These are phyloP conservation scores for Fusarium subtropicale DNA, from an alignment of 2,329 filamentous ascomycete species.

Conservation along the genomic window DNA sequence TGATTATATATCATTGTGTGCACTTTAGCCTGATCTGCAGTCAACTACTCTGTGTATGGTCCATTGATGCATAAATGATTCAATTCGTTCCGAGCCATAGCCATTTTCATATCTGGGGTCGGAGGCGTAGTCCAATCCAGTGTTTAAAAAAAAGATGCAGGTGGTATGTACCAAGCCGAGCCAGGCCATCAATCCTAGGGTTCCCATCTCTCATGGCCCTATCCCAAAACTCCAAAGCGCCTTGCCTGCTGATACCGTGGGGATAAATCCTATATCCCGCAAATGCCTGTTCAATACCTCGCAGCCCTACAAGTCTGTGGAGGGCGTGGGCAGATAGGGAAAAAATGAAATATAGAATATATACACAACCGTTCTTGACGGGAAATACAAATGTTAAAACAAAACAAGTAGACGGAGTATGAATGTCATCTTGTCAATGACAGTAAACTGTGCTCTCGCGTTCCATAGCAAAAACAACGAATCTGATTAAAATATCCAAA, in stretches of 20 bases:
- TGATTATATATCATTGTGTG: slow-evolving; percentile 33
- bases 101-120: slow-evolving; percentile 33
- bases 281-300: slow-evolving; percentile 26
- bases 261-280: slow-evolving; percentile 20
- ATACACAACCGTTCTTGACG: slow-evolving; percentile 20
- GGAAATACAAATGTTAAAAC: slow-evolving; percentile 36
- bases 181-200: slow-evolving; percentile 26
- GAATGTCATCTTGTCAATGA: slow-evolving; percentile 19
- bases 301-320: slow-evolving; percentile 5
- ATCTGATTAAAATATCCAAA: background rate
- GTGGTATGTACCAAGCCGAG: slow-evolving; percentile 27
- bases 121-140: slow-evolving; percentile 26
- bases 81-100: slow-evolving; percentile 27
- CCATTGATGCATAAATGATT: slow-evolving; percentile 24
- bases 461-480: slow-evolving; percentile 1
- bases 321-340: slow-evolving; percentile 18
- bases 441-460: slow-evolving; percentile 13
- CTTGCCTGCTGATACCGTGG: slow-evolving; percentile 37
- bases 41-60: slow-evolving; percentile 15
- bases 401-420: slow-evolving; percentile 22
- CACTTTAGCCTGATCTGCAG: slow-evolving; percentile 30
- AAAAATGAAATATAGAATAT: slow-evolving; percentile 23
- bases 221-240: slow-evolving; percentile 36
- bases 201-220: slow-evolving; percentile 15
- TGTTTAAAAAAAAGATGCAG: slow-evolving; percentile 28